Base-by-base conservation (phyloP, 2,329 filamentous ascomycete species). In the Shiraia sp. region DNA sequence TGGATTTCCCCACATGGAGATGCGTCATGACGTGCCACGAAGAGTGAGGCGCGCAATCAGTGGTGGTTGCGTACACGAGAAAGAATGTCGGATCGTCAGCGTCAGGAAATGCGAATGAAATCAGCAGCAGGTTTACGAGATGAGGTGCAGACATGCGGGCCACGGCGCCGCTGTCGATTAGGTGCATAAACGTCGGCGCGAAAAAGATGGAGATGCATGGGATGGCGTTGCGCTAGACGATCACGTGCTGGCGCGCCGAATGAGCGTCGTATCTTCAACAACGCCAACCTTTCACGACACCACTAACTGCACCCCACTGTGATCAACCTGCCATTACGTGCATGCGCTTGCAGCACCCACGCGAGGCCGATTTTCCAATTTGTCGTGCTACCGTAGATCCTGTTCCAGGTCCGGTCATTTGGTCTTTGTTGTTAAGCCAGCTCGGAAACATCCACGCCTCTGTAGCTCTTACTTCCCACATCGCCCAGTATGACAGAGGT, bases 401-500 rank as follows among this genome's bases (percentile, higher is more conserved):
- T 8, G 19, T 8, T 22, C 19, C 4, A 8, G 8, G 19, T 5
- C 8, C 19, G 19, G 19, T 8, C 19, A 8, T 22, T 5, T 22
- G 19, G 19, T 4, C 19, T 22, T 22, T 22, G 19, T 22, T 22
- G 19, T 22, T 22, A 22, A 22, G 19, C 19, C 4, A 22, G 19
- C 19, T 17, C 27, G 8, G 17, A 6, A 13, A 27, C 16, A 19
- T 26, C n/a, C 15, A 22, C 24, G 26, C 38, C 12, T 19, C 28
- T 23, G 24, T 24, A 22, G 17, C 13, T 22, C 29, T 26, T 19
- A 32, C 15, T 19, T 24, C 31, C 13, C n/a, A n/a, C 19, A 8
- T 16, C 10, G 10, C 32, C 13, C 23, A 15, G 27, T 22, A 67
- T 68, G 62, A 45, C 63, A 24, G 63, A 67, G 26, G 62, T 63